Evolutionary conservation across 768 basidiomycete species (phyloP), one percentile per base, ranked within the genome.

Genomic region (Mycena olivaceomarginata): DNA sequence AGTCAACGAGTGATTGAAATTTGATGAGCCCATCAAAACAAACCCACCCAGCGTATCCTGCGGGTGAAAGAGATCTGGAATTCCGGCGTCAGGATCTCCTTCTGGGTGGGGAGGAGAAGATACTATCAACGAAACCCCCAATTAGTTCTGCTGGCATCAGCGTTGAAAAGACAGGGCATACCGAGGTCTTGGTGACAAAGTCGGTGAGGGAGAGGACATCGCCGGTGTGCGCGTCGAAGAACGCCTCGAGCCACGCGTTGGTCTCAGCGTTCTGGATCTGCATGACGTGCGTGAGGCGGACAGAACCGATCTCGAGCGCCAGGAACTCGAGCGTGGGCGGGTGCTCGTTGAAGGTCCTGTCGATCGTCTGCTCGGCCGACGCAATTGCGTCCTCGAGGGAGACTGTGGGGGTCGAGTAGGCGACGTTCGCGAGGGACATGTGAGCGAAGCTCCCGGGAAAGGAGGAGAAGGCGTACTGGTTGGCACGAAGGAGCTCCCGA

Each of bases 11-110:
- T 25, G 25, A 25, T 25, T 1, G 25, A 25, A 25, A 25, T 25
- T 25, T 25, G 25, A 25, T 25, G 25, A 25, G 25, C 25, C 25
- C 25, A 25, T 25, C 25, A 25, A 25, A 25, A 25, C 25, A 25
- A 16, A 64, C 60, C 9, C n/a, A 75, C 74, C 87, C 9, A 84
- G 74, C 18, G 81, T 80, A 83, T 94, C 91, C 82, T 90, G 87
- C 16, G 94, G 93, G 75, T 93, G 85, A 6, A 84, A 86, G 18
- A 93, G 75, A 7, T 85, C 77, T 89, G 84, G 79, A 91, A 85
- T 39, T 92, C 92, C 37, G 92, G 87, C 22, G 86, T 84, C 20
- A 89, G 82, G 20, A 85, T 85, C 80, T 92, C 88, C 82, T 90
- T 88, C 68, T 83, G 75, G 79, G 86, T 84, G 25, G 86, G 86